A percentile compares a stretch with the other conserved stretches of the same genome.
Evolutionary conservation across 225 moss, liverwort and hornwort genomes (phyloP).

Genomic region (Pseudisothecium myosuroides): DNA sequence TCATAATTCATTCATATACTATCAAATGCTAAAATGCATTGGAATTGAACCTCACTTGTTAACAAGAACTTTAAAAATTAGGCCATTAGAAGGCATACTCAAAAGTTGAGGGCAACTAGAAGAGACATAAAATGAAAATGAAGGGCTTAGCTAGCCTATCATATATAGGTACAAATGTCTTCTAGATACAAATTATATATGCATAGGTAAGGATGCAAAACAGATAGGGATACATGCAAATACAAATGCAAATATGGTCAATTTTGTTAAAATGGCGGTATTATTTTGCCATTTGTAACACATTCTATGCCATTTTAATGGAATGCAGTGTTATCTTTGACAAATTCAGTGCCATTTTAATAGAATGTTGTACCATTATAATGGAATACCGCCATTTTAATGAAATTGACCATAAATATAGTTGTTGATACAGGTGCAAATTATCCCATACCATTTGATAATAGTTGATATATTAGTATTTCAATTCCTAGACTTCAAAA

Average conservation of each 20-base stretch:
- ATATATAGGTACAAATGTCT: not conserved
- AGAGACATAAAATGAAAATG: not conserved
- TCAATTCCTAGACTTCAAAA: not conserved
- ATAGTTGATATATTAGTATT: not conserved
- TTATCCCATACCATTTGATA: no score
- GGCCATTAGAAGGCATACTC: no score
- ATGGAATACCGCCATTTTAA: no score
- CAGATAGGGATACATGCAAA: accelerated
- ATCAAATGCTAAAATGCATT: not conserved
- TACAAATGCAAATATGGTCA: no score
- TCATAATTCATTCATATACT: not conserved
- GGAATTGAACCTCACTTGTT: not conserved
- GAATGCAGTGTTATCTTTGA: no score
- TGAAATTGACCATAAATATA: no score
- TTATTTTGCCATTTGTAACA: no score
- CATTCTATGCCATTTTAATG: no score
- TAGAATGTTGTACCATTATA: no score
- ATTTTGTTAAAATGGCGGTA: no score
- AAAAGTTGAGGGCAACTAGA: accelerated
- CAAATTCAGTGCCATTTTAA: no score
- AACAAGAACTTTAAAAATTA: not conserved
- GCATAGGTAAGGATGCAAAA: accelerated
- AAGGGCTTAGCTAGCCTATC: not conserved
- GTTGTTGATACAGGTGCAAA: not conserved
- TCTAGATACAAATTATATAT: no score